Conservation (phyloP, 2,329 filamentous ascomycete genomes). For the Phaeosphaeriaceae sp. region DNA sequence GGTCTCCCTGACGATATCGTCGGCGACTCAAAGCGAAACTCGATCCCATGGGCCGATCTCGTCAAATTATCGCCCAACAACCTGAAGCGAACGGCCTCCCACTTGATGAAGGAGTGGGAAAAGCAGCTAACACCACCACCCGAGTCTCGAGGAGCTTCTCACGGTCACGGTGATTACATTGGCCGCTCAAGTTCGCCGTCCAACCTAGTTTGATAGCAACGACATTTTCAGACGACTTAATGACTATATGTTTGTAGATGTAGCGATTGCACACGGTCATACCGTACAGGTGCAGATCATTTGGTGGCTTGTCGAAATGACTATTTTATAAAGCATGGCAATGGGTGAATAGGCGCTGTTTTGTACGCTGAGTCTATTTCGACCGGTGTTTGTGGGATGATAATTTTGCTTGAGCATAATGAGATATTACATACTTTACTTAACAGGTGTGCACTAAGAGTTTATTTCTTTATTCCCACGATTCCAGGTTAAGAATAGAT, state of each 20-base stretch:
- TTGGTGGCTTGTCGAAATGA: slow-evolving; percentile 29
- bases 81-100: slow-evolving; percentile 81
- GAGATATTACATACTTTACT: slow-evolving; percentile 2
- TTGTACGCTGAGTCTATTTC: slow-evolving; percentile 10
- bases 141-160: slow-evolving; percentile 38
- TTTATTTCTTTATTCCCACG: too few species aligned
- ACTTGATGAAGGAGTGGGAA: slow-evolving; percentile 91
- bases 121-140: slow-evolving; percentile 67
- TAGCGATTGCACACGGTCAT: slow-evolving; percentile 37
- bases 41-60: slow-evolving; percentile 70
- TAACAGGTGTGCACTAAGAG: too few species aligned
- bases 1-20: slow-evolving; percentile 30
- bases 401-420: slow-evolving; percentile 15
- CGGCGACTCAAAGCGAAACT: slow-evolving; percentile 45
- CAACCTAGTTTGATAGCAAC: slow-evolving; percentile 28
- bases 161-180: slow-evolving; percentile 45
- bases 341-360: slow-evolving; percentile 17
- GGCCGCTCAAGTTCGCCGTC: slow-evolving; percentile 37
- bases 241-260: slow-evolving; percentile 40
- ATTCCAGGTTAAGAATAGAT: too few species aligned
- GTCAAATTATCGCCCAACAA: slow-evolving; percentile 76
- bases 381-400: slow-evolving; percentile 12
- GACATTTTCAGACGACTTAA: slow-evolving; percentile 25
- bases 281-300: slow-evolving; percentile 10
- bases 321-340: slow-evolving; percentile 20